Evolutionary conservation across 257 asterid genomes (phyloP), one percentile per base, ranked within the genome.

Genomic region (Fraxinus quadrangulata): DNA sequence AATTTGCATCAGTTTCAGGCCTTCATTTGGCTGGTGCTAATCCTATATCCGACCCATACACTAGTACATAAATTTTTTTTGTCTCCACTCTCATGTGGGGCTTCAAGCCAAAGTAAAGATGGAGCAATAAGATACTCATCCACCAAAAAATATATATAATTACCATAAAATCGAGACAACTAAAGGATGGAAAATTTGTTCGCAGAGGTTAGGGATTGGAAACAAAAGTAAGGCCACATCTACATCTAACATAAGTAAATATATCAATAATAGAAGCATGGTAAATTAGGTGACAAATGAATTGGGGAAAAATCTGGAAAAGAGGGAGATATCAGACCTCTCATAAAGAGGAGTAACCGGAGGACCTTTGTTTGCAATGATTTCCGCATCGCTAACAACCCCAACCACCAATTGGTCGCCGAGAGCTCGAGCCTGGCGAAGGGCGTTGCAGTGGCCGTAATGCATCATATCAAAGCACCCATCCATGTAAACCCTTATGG

Each of bases 381-480:
- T 95, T 81, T 95, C 98, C 23, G 88, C 93, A 83, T 94, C 99
- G 79, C 99, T 94, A 37, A 92, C 98, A 74, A 94, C 98, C 16
- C 99, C 99, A 13, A 94, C 97, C 12, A 95, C 96, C 85, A 93
- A 88, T 83, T 95, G 98, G 84, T 93, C 98, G 28, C 98, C 97
- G 5, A 95, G 94, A 68, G 99, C 93, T 40, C 99, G 89, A 77
- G 99, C 99, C 83, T 95, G 99, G 59, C 99, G 98, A 74, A 96
- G 96, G 69, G 99, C 99, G 79, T 96, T 96, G 80, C 98, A 94
- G 81, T 96, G 99, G 28, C 99, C 99, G 80, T 96, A 95, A 83
- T 95, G 99, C 99, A 95, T 95, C 99, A 95, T 91, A 77, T 95
- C 98, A 81, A 95, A 95, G 81, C 98, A 93, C 28, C 99, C 98